A percentile compares a stretch with the other conserved stretches of the same genome.
These are phyloP conservation scores for Cryphonectria carpinicola DNA, from an alignment of 2,329 filamentous ascomycete genomes.

Conservation along the genomic window DNA sequence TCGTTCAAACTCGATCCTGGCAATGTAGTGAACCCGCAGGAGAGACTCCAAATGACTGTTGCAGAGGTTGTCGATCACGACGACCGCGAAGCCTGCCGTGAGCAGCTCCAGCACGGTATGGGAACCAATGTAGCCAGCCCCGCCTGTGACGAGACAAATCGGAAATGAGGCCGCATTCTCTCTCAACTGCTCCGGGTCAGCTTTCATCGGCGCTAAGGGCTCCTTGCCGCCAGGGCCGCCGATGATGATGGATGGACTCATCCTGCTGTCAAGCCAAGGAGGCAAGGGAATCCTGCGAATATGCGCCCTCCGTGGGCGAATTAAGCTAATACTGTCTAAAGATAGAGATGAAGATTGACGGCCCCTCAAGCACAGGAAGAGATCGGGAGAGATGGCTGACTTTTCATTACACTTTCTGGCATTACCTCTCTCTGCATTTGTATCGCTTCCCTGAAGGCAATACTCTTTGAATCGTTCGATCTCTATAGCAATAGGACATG, in stretches of 20 bases:
- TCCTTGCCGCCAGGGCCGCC: not conserved
- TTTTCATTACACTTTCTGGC: not conserved
- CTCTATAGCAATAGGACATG: not conserved
- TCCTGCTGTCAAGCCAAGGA: not conserved
- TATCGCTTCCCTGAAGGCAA: not conserved
- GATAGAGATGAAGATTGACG: not conserved
- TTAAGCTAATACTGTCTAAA: not conserved
- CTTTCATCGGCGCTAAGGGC: not conserved
- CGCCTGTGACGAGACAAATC: conserved; percentile 25
- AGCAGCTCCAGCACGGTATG: conserved; percentile 27
- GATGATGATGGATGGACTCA: conserved; percentile 11
- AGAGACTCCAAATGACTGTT: conserved; percentile 28
- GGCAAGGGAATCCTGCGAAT: not conserved
- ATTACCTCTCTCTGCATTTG: not conserved
- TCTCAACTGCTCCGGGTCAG: conserved; percentile 1
- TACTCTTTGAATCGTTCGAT: not conserved
- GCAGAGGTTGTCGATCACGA: conserved; percentile 26
- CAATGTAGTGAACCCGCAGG: conserved; percentile 22
- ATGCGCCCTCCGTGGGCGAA: not conserved
- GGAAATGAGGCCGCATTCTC: conserved; percentile 13
- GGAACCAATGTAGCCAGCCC: conserved; percentile 26
- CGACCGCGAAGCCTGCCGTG: conserved; percentile 27
- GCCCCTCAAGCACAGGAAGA: not conserved
- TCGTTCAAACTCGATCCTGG: conserved; percentile 23
- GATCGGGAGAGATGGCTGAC: not conserved